A percentile compares a stretch with the other conserved stretches of the same genome.
These are phyloP conservation scores for Colletotrichum echinochloae DNA, from an alignment of 2,329 filamentous ascomycete species.

Conservation along the genomic window DNA sequence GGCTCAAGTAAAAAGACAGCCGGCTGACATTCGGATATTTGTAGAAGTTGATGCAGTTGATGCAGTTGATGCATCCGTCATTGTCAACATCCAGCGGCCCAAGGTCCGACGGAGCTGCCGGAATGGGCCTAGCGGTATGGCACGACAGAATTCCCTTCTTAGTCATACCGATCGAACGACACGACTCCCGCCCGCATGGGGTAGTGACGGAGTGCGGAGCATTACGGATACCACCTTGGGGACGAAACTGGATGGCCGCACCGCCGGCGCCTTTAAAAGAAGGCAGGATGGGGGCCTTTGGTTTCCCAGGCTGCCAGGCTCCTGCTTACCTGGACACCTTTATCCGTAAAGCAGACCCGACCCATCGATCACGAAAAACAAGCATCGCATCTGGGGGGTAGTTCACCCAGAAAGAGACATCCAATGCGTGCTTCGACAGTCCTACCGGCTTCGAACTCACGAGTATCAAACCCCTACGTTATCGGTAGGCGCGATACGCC, in stretches of 20 bases:
- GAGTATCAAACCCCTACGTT: constrained; percentile 8
- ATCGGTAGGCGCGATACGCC: constrained; percentile 20
- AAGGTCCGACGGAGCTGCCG: constrained; percentile 1
- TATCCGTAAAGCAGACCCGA: neutral
- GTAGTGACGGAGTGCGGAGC: constrained; percentile 11
- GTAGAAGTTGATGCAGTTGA: too few relatives aligned
- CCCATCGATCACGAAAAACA: neutral
- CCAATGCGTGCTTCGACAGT: neutral
- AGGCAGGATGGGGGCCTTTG: neutral
- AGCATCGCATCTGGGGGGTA: neutral
- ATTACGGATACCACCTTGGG: neutral
- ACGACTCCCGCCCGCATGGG: neutral
- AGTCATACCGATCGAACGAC: neutral
- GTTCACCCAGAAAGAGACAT: neutral
- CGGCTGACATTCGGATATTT: neutral
- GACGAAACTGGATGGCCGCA: neutral
- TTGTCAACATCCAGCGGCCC: neutral
- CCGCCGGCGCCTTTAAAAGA: neutral
- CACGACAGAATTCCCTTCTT: neutral
- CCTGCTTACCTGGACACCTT: neutral
- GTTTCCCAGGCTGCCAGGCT: neutral
- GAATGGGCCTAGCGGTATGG: constrained; percentile 12
- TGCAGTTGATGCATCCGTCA: too few relatives aligned
- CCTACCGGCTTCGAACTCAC: neutral
- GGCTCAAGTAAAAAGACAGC: neutral